Evolutionary conservation across 495 filamentous ascomycete genomes (phyloP), one percentile per base, ranked within the genome.

Genomic region (Aspergillus steynii): DNA sequence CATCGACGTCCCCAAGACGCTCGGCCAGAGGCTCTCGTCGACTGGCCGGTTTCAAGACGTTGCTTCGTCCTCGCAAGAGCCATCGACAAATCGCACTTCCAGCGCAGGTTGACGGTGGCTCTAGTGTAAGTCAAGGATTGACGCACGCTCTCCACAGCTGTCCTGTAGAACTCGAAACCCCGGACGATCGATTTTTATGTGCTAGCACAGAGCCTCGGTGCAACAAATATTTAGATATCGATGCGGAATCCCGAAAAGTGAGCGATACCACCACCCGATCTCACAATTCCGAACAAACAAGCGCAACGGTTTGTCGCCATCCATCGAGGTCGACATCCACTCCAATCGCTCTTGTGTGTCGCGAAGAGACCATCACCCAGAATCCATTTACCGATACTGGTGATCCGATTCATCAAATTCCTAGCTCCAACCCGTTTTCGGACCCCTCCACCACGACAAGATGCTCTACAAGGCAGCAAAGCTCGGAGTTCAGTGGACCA

Each of bases 261-360:
- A 73, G 77, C 53, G 61, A 66, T 31, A 65, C 68, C 42, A 76
- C 68, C 0, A 58, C 59, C 4, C 50, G 55, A 20, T 77, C 75
- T 29, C 65, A 66, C n/a, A 60, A 71, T 27, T 78, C 77, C 8
- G 63, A 64, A 5, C 52, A 59, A 5, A 77, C 70, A 1, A 68
- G 50, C 7, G 55, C 46, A 15, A 79, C 76, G n/a, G 69, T 79
- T 8, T 67, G 55, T 55, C 74, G 61, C 37, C 66, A 65, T 55
- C 68, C 71, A 7, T 71, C 71, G 15, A 71, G 63, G 37, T 66
- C 59, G 15, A 55, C 64, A 6, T 64, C 61, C 10, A 65, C 60
- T 48, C 68, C 68, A 8, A 65, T 72, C 34, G 29, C 56, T 20
- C 47, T 67, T 5, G 61, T 51, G 10, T 8, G 14, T 2, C 53